Evolutionary conservation across 1,139 yeast genomes (phyloP).

Genomic region (Eremothecium cymbalariae): DNA sequence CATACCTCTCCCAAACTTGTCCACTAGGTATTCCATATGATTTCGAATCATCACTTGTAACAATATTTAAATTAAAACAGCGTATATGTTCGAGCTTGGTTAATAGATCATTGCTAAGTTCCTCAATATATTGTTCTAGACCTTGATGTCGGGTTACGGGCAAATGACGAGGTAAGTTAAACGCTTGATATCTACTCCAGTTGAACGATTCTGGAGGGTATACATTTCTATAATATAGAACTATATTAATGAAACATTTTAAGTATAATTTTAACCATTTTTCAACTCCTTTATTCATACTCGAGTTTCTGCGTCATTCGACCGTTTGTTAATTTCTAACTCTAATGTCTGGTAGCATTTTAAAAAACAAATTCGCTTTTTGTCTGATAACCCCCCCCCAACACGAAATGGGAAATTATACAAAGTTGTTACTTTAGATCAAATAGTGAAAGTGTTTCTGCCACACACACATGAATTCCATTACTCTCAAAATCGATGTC

Average conservation of each 20-base stretch:
- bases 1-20: slow-evolving; percentile 24
- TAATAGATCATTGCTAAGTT: slow-evolving; percentile 23
- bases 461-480: no score
- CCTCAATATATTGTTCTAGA: slow-evolving; percentile 28
- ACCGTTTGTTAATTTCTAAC: no score
- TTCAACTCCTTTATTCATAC: slow-evolving; percentile 21
- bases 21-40: slow-evolving; percentile 13
- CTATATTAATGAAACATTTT: slow-evolving; percentile 28
- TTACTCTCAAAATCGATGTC: slow-evolving; percentile 5
- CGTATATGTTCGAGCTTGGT: slow-evolving; percentile 21
- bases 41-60: slow-evolving; percentile 10
- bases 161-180: slow-evolving; percentile 28
- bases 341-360: no score
- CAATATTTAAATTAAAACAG: slow-evolving; percentile 21
- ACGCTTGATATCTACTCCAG: slow-evolving; percentile 29
- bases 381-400: no score
- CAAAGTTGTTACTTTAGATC: neutral
- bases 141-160: slow-evolving; percentile 29
- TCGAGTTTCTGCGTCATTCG: no score
- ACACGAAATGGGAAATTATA: neutral
- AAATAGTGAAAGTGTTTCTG: no score
- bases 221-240: slow-evolving; percentile 28
- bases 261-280: slow-evolving; percentile 29
- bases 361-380: no score
- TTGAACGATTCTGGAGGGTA: slow-evolving; percentile 30